A percentile compares a stretch with the other conserved stretches of the same genome.
Conservation (phyloP, 176 grass and related monocot species). For the Saccharum spontaneum region DNA sequence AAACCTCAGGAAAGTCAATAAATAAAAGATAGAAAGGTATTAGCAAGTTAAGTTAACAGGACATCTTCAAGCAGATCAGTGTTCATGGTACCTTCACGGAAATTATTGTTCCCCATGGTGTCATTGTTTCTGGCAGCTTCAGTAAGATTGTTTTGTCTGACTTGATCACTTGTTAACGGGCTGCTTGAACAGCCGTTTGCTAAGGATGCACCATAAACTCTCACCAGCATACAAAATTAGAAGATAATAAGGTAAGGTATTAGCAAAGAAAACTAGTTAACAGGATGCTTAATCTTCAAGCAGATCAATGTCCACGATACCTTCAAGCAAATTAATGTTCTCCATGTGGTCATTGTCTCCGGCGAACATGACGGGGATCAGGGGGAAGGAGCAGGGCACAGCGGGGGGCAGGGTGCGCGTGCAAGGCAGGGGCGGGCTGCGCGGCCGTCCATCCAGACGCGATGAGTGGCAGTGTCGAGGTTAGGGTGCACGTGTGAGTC, state of each 20-base stretch:
- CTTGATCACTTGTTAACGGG: constrained; percentile 3
- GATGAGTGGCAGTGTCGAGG: too few species aligned
- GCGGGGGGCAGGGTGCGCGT: too few species aligned
- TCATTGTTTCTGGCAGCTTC: background rate
- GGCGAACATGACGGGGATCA: too few species aligned
- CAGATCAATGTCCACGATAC: background rate
- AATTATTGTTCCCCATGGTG: background rate
- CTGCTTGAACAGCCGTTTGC: background rate
- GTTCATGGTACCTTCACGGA: background rate
- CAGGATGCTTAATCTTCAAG: background rate
- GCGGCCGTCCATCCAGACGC: too few species aligned
- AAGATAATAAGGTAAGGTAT: background rate
- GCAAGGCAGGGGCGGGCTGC: too few species aligned
- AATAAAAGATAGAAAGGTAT: background rate
- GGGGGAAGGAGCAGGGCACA: too few species aligned
- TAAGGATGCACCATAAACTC: background rate
- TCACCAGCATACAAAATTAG: background rate
- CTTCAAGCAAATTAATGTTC: background rate
- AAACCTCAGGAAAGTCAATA: background rate
- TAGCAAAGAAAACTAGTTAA: background rate
- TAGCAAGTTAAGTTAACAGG: background rate
- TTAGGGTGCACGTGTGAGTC: too few species aligned
- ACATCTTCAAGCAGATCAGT: background rate
- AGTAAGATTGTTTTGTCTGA: background rate
- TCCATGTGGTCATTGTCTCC: background rate